Evolutionary conservation across 495 filamentous ascomycete genomes (phyloP).

Genomic region (Podospora fimiseda): DNA sequence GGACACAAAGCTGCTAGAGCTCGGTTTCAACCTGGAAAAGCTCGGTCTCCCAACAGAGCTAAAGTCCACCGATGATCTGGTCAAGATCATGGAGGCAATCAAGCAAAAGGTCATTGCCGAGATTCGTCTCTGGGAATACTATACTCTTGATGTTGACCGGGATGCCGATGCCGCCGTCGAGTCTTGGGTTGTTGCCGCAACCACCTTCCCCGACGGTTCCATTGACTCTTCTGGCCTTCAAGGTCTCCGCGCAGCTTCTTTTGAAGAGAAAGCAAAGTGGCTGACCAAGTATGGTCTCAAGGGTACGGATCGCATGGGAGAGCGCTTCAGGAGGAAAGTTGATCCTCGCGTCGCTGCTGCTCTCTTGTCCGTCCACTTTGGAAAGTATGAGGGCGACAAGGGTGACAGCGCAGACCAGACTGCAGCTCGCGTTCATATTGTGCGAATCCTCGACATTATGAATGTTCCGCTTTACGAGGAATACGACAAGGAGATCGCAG

Average conservation of each 20-base stretch:
- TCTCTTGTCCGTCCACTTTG: conserved; percentile 61
- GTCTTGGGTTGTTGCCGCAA: conserved; percentile 59
- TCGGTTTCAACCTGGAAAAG: conserved; percentile 58
- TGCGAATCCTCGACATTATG: conserved; percentile 67
- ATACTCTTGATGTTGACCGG: conserved; percentile 72
- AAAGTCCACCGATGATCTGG: conserved; percentile 63
- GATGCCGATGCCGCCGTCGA: conserved; percentile 61
- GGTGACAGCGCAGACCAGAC: conserved; percentile 38
- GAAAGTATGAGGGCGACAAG: conserved; percentile 51
- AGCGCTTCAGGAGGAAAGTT: conserved; percentile 64
- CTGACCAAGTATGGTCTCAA: conserved; percentile 53
- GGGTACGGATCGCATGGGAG: conserved; percentile 65
- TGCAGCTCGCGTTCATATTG: conserved; percentile 44
- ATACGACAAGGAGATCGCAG: conserved; percentile 75
- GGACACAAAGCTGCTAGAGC: conserved; percentile 76
- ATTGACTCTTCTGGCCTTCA: conserved; percentile 38
- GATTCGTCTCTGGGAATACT: conserved; percentile 88
- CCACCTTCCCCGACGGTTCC: conserved; percentile 39
- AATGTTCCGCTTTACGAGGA: conserved; percentile 87
- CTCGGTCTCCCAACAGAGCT: conserved; percentile 70
- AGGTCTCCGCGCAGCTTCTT: conserved; percentile 32
- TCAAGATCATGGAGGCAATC: conserved; percentile 75
- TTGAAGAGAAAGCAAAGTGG: conserved; percentile 48
- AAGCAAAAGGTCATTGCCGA: conserved; percentile 71
- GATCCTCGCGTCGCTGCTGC: conserved; percentile 64